Evolutionary conservation across 1,139 yeast species (phyloP).

Genomic region (Hemisphaericaspora xylofermentans): DNA sequence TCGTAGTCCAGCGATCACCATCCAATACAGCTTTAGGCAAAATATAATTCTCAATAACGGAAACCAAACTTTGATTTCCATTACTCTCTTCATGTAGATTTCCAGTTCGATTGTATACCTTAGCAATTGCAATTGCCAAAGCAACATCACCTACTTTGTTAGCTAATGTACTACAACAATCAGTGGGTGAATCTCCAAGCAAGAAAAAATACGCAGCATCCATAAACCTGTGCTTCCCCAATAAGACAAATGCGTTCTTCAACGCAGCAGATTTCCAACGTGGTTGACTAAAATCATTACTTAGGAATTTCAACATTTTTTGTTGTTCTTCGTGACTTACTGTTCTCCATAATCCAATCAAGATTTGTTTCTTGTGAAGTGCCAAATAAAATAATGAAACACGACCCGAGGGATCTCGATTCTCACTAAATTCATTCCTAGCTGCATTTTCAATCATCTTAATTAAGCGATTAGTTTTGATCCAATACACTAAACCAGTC

Average conservation of each 20-base stretch:
- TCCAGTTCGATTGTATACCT: conserved; percentile 52
- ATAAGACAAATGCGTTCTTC: conserved; percentile 86
- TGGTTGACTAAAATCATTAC: conserved; percentile 68
- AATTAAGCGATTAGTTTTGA: conserved; percentile 46
- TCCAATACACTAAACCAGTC: conserved; percentile 76
- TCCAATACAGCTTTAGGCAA: conserved; percentile 55
- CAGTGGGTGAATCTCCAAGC: conserved; percentile 73
- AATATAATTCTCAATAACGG: conserved; percentile 51
- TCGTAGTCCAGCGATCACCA: conserved; percentile 82
- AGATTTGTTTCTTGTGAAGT: conserved; percentile 69
- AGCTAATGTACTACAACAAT: conserved; percentile 72
- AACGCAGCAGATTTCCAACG: conserved; percentile 88
- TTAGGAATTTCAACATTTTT: conserved; percentile 74
- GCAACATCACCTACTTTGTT: conserved; percentile 65
- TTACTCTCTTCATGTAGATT: conserved; percentile 7
- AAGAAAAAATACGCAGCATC: conserved; percentile 92
- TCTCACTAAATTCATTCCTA: conserved; percentile 59
- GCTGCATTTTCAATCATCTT: conserved; percentile 68
- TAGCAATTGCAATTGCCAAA: conserved; percentile 77
- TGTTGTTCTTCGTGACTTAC: conserved; percentile 76
- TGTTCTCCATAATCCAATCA: conserved; percentile 83
- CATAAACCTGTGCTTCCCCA: conserved; percentile 81
- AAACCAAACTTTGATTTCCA: conserved; percentile 37
- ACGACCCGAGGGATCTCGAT: conserved; percentile 68
- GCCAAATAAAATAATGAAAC: conserved; percentile 80